phyloP scores from a whole-genome alignment of 2,329 filamentous ascomycete species.

The Trichoderma afroharzianum region DNA sequence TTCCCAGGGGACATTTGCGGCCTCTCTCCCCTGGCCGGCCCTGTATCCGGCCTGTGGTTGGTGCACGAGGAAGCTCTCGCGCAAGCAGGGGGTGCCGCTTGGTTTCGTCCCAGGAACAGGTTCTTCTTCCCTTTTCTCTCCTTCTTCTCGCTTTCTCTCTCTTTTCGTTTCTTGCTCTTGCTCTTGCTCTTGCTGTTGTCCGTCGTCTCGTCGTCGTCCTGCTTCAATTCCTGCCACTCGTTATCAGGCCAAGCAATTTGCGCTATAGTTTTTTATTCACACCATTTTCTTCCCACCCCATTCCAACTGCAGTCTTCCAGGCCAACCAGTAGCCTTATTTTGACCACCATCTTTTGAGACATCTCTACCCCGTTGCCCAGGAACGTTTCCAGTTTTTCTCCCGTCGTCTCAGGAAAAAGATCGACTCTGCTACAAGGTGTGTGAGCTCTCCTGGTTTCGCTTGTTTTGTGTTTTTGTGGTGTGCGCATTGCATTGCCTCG shows the following conservation, averaged over 20 bases:
- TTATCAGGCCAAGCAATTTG: conserved; percentile 33
- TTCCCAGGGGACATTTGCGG: conserved; percentile 13
- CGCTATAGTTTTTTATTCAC: conserved; percentile 27
- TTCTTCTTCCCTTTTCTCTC: conserved; percentile 25
- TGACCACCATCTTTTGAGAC: conserved; percentile 14
- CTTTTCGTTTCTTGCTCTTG: conserved; percentile 17
- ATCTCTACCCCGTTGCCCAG: conserved; percentile 24
- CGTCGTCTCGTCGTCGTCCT: conserved; percentile 18
- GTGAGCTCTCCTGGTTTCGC: conserved; percentile 17
- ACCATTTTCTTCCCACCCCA: conserved; percentile 14
- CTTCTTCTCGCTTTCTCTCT: conserved; percentile 18
- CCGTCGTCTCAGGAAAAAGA: conserved; percentile 12
- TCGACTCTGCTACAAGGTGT: conserved; percentile 13
- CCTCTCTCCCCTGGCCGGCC: conserved; percentile 10
- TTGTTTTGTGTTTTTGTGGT: not conserved
- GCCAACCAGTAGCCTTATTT: conserved; percentile 11
- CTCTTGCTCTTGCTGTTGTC: conserved; percentile 17
- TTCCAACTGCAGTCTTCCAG: not conserved
- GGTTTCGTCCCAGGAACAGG: conserved; percentile 17
- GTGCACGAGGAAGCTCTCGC: conserved; percentile 8
- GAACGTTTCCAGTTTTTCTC: conserved; percentile 17
- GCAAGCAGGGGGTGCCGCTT: conserved; percentile 16
- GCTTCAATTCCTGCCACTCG: conserved; percentile 38
- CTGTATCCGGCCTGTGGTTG: conserved; percentile 14
- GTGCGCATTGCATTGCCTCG: conserved; percentile 14